A percentile compares a stretch with the other conserved stretches of the same genome.
Conservation (phyloP, 2,329 filamentous ascomycete species). For the Fusarium sp. region DNA sequence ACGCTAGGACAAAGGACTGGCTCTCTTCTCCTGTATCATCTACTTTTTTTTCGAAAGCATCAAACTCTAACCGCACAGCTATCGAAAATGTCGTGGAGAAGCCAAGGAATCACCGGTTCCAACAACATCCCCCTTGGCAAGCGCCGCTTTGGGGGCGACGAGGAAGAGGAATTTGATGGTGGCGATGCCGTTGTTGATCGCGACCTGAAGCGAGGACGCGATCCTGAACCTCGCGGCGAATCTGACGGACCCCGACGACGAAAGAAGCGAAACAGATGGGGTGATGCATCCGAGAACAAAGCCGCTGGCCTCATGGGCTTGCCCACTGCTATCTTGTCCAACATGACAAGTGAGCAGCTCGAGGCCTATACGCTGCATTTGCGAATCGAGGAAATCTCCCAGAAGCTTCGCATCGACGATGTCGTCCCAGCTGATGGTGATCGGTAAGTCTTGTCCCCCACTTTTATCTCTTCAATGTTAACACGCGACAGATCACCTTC, state of each 20-base stretch:
- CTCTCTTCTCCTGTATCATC: conserved; percentile 12
- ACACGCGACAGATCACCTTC: conserved; percentile 81
- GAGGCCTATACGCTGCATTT: conserved; percentile 97
- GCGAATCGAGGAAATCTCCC: conserved; percentile 98
- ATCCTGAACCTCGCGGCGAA: conserved; percentile 79
- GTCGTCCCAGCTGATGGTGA: conserved; percentile 97
- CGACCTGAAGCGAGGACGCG: conserved; percentile 87
- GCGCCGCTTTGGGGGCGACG: conserved; percentile 77
- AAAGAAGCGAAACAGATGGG: conserved; percentile 99
- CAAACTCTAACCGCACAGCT: conserved; percentile 1
- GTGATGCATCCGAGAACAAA: conserved; percentile 97
- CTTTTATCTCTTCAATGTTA: conserved; percentile 3
- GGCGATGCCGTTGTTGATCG: conserved; percentile 55
- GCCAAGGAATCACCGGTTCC: conserved; percentile 91
- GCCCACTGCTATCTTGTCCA: conserved; percentile 93
- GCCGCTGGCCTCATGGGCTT: conserved; percentile 97
- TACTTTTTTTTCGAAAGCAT: conserved; percentile 2
- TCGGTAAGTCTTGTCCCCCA: conserved; percentile 69
- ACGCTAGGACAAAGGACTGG: conserved; percentile 25
- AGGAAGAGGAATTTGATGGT: conserved; percentile 56
- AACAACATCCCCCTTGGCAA: conserved; percentile 97
- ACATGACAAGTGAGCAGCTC: conserved; percentile 98
- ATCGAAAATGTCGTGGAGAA: conserved; percentile 72
- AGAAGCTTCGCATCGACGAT: conserved; percentile 99
- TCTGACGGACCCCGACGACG: conserved; percentile 85